Conservation (phyloP, 2,329 filamentous ascomycete genomes). For the Venturia oleaginea region DNA sequence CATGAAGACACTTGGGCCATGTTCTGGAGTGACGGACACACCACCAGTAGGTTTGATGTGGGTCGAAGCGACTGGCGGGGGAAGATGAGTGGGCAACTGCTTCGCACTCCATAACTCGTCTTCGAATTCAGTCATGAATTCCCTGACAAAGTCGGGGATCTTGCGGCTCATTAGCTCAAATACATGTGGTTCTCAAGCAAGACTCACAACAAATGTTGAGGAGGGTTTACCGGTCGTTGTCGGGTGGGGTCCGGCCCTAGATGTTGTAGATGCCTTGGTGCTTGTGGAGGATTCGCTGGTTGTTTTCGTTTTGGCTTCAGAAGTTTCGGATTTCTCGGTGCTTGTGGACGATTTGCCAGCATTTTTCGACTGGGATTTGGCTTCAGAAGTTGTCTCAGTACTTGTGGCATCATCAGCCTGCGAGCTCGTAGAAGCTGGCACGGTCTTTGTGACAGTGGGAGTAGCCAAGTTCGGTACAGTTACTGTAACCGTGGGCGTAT, state of each 20-base stretch:
- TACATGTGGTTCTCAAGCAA: no score
- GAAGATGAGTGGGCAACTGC: not conserved
- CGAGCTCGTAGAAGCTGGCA: not conserved
- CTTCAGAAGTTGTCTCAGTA: not conserved
- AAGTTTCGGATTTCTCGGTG: not conserved
- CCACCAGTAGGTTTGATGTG: not conserved
- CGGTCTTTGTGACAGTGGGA: no score
- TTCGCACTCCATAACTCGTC: not conserved
- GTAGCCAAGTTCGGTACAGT: not conserved
- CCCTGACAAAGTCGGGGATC: not conserved
- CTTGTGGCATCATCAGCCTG: not conserved
- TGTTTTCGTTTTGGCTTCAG: not conserved
- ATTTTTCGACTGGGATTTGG: no score
- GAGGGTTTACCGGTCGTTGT: not conserved
- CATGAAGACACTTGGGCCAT: not conserved
- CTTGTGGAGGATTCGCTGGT: not conserved
- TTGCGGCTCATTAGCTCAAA: not conserved
- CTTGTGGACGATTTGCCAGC: not conserved
- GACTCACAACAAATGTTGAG: not conserved
- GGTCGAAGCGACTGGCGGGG: not conserved
- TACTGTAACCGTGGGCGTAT: not conserved
- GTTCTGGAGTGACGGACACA: not conserved
- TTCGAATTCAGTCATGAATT: not conserved
- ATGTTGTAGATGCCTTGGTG: not conserved
- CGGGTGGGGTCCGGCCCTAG: not conserved